These are phyloP conservation scores for Quambalaria eucalypti DNA, from an alignment of 1,284 basidiomycete genomes.

Conservation along the genomic window DNA sequence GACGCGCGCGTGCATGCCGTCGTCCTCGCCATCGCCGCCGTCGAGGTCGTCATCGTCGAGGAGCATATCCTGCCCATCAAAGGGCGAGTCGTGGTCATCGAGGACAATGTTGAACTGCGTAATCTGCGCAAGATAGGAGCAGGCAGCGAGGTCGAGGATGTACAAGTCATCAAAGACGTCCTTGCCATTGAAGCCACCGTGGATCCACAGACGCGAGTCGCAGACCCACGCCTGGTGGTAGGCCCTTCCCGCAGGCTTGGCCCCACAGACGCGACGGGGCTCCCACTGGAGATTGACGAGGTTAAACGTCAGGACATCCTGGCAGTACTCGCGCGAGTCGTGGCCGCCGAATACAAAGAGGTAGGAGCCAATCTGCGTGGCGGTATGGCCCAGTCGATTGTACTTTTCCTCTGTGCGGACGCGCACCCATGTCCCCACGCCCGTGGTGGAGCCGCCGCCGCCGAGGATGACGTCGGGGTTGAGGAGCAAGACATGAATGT, in stretches of 20 bases:
- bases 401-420: slow-evolving; percentile 56
- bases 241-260: slow-evolving; percentile 62
- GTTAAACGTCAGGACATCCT: slow-evolving; percentile 74
- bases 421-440: slow-evolving; percentile 62
- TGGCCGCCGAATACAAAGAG: slow-evolving; percentile 83
- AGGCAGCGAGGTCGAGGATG: slow-evolving; percentile 72
- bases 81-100: neutral
- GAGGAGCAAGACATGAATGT: slow-evolving; percentile 76
- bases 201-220: slow-evolving; percentile 73
- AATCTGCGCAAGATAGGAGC: slow-evolving; percentile 84
- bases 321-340: slow-evolving; percentile 66
- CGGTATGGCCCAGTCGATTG: slow-evolving; percentile 71
- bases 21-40: no score
- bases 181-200: slow-evolving; percentile 78
- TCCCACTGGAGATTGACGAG: slow-evolving; percentile 65
- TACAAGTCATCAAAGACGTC: slow-evolving; percentile 74
- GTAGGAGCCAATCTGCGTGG: slow-evolving; percentile 86
- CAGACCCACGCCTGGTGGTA: slow-evolving; percentile 73
- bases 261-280: slow-evolving; percentile 58
- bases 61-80: no score
- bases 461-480: slow-evolving; percentile 19
- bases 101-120: slow-evolving; percentile 48
- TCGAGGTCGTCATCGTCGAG: no score
- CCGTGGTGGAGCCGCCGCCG: slow-evolving; percentile 49
- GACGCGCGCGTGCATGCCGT: no score